Evolutionary conservation across 129 eudicot species (phyloP).

Genomic region (Deinandra increscens): DNA sequence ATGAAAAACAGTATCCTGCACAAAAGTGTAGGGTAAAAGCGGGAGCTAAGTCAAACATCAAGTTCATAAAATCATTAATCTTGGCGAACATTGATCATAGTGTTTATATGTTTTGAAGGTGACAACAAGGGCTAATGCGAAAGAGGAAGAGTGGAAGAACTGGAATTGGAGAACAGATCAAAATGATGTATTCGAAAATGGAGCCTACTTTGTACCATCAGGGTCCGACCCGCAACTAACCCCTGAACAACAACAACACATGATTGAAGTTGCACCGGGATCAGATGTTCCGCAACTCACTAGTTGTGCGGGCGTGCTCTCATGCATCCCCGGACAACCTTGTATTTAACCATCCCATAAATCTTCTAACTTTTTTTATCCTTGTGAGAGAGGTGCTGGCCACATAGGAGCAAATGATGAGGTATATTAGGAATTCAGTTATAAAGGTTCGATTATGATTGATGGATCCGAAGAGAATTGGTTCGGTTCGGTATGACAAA

Average conservation of each 20-base stretch:
- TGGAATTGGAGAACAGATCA: constrained; percentile 72
- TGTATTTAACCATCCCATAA: constrained; percentile 23
- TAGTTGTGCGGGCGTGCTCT: constrained; percentile 49
- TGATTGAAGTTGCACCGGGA: constrained; percentile 50
- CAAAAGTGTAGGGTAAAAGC: too few species aligned
- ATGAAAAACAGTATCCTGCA: too few species aligned
- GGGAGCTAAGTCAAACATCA: too few species aligned
- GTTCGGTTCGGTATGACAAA: too few species aligned
- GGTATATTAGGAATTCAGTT: too few species aligned
- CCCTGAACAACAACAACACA: constrained; percentile 13
- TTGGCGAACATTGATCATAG: too few species aligned
- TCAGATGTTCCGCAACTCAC: constrained; percentile 43
- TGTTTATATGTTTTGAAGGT: constrained; percentile 44
- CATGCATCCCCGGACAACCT: constrained; percentile 41
- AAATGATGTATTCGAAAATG: constrained; percentile 49
- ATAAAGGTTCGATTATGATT: too few species aligned
- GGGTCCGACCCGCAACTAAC: constrained; percentile 34
- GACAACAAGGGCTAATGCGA: constrained; percentile 51
- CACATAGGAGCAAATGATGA: too few species aligned
- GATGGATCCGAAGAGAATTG: too few species aligned
- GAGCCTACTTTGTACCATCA: constrained; percentile 58
- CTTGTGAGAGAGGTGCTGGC: too few species aligned
- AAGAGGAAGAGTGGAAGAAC: constrained; percentile 44
- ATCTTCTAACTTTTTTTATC: not conserved
- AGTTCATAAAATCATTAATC: too few species aligned